Conservation (phyloP, 805 yeast genomes). For the Tetrapisispora taiwanensis region DNA sequence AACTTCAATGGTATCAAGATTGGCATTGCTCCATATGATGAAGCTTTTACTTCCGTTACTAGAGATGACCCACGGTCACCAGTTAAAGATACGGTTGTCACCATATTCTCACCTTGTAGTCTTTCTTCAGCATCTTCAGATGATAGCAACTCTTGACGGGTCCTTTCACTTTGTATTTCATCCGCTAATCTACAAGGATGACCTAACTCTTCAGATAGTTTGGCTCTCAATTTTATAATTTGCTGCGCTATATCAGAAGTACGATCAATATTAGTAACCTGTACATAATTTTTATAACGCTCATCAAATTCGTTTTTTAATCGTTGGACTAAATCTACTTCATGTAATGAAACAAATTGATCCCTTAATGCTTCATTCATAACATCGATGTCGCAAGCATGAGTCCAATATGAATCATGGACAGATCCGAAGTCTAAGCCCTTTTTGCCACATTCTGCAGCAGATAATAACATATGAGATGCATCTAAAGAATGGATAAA, state of each 20-base stretch:
- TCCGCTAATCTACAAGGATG: conserved; percentile 55
- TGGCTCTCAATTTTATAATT: conserved; percentile 40
- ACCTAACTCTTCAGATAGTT: conserved; percentile 40
- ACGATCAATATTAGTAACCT: conserved; percentile 45
- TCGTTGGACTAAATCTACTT: conserved; percentile 57
- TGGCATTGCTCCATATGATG: conserved; percentile 24
- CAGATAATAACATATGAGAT: conserved; percentile 89
- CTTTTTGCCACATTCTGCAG: conserved; percentile 57
- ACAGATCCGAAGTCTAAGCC: conserved; percentile 82
- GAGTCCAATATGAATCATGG: conserved; percentile 98
- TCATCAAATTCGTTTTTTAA: conserved; percentile 70
- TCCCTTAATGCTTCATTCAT: conserved; percentile 68
- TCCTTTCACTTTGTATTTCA: conserved; percentile 62
- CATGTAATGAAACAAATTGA: conserved; percentile 70
- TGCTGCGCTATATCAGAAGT: conserved; percentile 41
- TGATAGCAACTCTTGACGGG: conserved; percentile 44
- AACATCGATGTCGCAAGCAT: conserved; percentile 67
- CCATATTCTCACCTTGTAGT: conserved; percentile 44
- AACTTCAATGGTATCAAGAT: conserved; percentile 58
- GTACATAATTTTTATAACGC: conserved; percentile 65
- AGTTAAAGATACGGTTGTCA: conserved; percentile 59
- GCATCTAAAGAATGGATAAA: conserved; percentile 93
- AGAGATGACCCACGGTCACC: conserved; percentile 24
- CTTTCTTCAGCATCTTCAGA: conserved; percentile 43
- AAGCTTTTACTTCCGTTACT: conserved; percentile 12